Base-by-base conservation (phyloP, 2,329 filamentous ascomycete species). In the Cladosporium colombiae region DNA sequence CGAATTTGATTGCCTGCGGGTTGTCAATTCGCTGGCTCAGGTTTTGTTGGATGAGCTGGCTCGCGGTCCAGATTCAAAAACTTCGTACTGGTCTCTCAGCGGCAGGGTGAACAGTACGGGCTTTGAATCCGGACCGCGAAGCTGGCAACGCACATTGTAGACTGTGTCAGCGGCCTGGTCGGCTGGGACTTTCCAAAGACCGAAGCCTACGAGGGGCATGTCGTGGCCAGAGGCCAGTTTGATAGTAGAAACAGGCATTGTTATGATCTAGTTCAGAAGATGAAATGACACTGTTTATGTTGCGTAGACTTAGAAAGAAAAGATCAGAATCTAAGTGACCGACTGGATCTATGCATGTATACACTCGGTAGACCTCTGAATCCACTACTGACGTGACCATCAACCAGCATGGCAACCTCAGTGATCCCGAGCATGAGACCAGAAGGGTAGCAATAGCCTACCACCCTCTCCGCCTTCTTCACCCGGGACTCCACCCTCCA, bases 141-240 rank as follows among this genome's bases (percentile, higher is more conserved):
- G 16, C 16, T 18, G 37, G n/a, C 31, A 16, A 23, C 58, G 21
- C 33, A 67, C 68, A 67, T 91, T 87, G 83, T 93, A 93, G 70
- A 93, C 86, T 66, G 85, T 86, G 71, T 92, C 89, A 70, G 90
- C 86, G 73, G 84, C 86, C 62, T 85, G 86, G 49, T 85, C 84
- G 68, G 88, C 89, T 76, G 86, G 86, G 69, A 93, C 89, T 82
- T 93, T 93, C 91, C 91, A 93, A 70, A 93, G 84, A 63, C 88
- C 88, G 75, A 90, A 90, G 78, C 88, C 88, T 71, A 90, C 87
- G 77, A 88, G 85, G 74, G 88, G 88, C 88, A 90, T 90, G 67
- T 88, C 55, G 25, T 69, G 66, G 61, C 68, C 66, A 10, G 66
- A 68, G 13, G 66, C 65, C 31, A 70, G 65, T 56, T 67, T 68